Conservation (phyloP, 768 basidiomycete genomes). For the Tricholomella constricta region DNA sequence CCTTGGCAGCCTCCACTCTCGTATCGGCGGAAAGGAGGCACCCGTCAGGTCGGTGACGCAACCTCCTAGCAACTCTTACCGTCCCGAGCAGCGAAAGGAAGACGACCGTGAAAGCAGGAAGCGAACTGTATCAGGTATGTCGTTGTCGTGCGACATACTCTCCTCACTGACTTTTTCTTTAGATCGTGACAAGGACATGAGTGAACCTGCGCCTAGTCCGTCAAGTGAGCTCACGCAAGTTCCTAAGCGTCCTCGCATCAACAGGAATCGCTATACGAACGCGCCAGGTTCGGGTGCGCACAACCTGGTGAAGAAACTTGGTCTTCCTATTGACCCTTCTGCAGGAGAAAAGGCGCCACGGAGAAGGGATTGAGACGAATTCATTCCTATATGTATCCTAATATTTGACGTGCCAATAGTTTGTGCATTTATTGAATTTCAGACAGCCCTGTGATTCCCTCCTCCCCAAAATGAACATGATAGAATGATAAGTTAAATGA, state of each 20-base stretch:
- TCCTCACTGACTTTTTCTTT: slow-evolving; percentile 7
- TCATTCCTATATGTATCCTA: slow-evolving; percentile 16
- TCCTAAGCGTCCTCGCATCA: slow-evolving; percentile 63
- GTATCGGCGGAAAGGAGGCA: slow-evolving; percentile 63
- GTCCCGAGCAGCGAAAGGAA: slow-evolving; percentile 51
- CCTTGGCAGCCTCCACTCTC: slow-evolving; percentile 43
- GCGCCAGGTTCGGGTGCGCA: slow-evolving; percentile 31
- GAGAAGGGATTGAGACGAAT: slow-evolving; percentile 55
- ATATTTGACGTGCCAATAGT: slow-evolving; percentile 11
- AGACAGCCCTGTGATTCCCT: background rate
- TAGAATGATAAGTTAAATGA: slow-evolving; percentile 25
- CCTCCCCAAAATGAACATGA: slow-evolving; percentile 10
- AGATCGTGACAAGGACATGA: slow-evolving; percentile 69
- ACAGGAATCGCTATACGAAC: slow-evolving; percentile 49
- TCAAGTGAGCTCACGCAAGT: slow-evolving; percentile 44
- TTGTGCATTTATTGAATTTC: background rate
- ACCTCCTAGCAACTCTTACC: slow-evolving; percentile 43
- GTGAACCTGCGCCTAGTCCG: slow-evolving; percentile 33
- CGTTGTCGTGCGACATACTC: background rate
- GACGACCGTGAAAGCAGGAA: slow-evolving; percentile 73
- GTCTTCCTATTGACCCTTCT: slow-evolving; percentile 61
- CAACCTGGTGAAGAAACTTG: slow-evolving; percentile 55
- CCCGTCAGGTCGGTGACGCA: slow-evolving; percentile 38
- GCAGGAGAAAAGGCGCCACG: slow-evolving; percentile 58
- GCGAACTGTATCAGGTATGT: slow-evolving; percentile 67